A percentile compares a stretch with the other conserved stretches of the same genome.
phyloP scores from a whole-genome alignment of 306 rosid genomes.

The Delonix regia region DNA sequence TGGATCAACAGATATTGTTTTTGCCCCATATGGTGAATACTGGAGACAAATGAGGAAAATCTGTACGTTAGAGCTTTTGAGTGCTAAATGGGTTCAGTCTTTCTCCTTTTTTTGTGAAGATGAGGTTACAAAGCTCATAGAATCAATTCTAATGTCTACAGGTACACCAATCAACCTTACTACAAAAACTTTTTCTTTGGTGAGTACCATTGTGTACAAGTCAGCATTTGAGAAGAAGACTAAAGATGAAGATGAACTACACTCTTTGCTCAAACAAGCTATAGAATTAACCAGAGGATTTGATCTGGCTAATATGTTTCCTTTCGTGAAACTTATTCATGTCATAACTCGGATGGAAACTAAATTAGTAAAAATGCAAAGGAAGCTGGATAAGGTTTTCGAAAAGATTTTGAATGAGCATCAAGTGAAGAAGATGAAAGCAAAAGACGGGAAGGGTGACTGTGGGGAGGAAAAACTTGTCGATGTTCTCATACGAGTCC shows the following conservation, averaged over 20 bases:
- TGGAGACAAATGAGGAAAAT: slow-evolving; percentile 63
- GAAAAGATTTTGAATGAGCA: slow-evolving; percentile 34
- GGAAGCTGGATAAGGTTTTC: slow-evolving; percentile 34
- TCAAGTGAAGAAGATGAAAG: not conserved
- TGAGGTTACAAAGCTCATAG: slow-evolving; percentile 40
- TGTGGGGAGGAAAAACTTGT: slow-evolving; percentile 21
- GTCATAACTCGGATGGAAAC: slow-evolving; percentile 31
- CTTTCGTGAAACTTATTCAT: slow-evolving; percentile 32
- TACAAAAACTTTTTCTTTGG: not conserved
- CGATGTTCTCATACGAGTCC: slow-evolving; percentile 40
- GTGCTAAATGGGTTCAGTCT: slow-evolving; percentile 49
- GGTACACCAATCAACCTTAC: slow-evolving; percentile 41
- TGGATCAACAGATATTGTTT: slow-evolving; percentile 26
- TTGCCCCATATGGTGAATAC: slow-evolving; percentile 50
- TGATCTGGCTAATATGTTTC: slow-evolving; percentile 44
- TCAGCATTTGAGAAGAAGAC: slow-evolving; percentile 38
- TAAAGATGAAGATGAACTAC: slow-evolving; percentile 29
- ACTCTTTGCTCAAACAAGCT: not conserved
- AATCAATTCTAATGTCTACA: slow-evolving; percentile 30
- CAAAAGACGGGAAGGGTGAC: slow-evolving; percentile 11
- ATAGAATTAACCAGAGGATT: slow-evolving; percentile 15
- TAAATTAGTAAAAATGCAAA: slow-evolving; percentile 24
- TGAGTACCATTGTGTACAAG: slow-evolving; percentile 7
- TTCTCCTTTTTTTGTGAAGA: slow-evolving; percentile 50
- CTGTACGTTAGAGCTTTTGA: slow-evolving; percentile 45